These are phyloP conservation scores for Dendrobium nobile DNA, from an alignment of 106 monocot species.

Conservation along the genomic window DNA sequence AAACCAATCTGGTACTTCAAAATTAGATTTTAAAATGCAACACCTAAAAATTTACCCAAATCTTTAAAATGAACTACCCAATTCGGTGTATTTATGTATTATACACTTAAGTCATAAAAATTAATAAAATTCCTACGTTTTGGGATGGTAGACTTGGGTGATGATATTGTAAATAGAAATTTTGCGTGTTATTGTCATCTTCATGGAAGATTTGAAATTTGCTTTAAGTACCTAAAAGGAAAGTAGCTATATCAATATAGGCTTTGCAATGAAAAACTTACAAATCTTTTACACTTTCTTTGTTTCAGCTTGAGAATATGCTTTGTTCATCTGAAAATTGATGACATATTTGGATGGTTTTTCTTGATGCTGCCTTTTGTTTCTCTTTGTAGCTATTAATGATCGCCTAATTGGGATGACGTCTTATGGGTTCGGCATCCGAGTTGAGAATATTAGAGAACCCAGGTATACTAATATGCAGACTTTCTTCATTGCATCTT, in stretches of 20 bases:
- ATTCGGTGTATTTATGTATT: neutral
- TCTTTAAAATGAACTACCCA: neutral
- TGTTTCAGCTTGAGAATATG: neutral
- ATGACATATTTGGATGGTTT: neutral
- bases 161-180: conserved; percentile 1
- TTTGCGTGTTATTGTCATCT: neutral
- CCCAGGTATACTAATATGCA: conserved; percentile 29
- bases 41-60: neutral
- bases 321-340: neutral
- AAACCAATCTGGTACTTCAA: no score
- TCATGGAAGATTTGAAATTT: neutral
- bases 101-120: neutral
- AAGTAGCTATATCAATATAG: neutral
- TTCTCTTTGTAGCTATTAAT: conserved; percentile 44
- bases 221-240: neutral
- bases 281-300: neutral
- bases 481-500: neutral
- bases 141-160: neutral
- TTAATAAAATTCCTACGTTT: neutral
- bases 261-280: neutral
- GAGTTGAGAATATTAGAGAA: conserved; percentile 89
- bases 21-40: no score
- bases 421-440: conserved; percentile 81
- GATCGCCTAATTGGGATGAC: conserved; percentile 44
- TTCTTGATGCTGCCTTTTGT: neutral